Conservation (phyloP, 2,329 filamentous ascomycete genomes). For the Sordariomycetes sp. region DNA sequence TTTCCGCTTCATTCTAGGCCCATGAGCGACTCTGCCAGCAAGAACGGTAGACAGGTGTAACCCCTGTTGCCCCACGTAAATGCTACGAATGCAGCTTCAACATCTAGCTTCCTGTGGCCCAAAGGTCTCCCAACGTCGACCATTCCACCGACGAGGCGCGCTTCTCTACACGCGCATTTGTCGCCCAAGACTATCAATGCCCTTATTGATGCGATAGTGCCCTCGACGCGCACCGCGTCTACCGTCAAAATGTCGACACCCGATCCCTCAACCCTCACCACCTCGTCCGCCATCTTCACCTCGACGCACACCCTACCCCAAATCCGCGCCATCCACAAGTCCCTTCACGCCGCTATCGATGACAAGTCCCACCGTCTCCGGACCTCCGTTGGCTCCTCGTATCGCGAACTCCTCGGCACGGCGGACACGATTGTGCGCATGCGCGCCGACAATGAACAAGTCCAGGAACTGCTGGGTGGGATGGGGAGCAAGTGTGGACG, state of each 20-base stretch:
- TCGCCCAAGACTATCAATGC: too few species aligned
- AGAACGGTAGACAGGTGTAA: neutral
- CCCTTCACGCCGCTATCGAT: conserved; percentile 48
- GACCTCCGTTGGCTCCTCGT: conserved; percentile 57
- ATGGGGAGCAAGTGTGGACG: conserved; percentile 75
- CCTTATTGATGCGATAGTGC: too few species aligned
- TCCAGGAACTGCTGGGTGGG: conserved; percentile 60
- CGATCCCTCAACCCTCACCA: conserved; percentile 38
- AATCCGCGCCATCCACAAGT: conserved; percentile 53
- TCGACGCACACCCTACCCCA: conserved; percentile 50
- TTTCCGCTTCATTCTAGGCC: too few species aligned
- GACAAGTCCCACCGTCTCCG: conserved; percentile 54
- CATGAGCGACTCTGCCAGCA: too few species aligned
- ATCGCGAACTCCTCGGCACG: conserved; percentile 83
- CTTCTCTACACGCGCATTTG: too few species aligned
- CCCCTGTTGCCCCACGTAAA: conserved; percentile 1
- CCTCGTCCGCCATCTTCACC: conserved; percentile 46
- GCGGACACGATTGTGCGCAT: conserved; percentile 91
- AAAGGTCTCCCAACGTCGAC: too few species aligned
- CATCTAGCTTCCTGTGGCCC: too few species aligned
- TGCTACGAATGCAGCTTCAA: too few species aligned
- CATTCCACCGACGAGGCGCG: too few species aligned
- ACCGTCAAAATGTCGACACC: conserved; percentile 33
- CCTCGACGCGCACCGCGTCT: too few species aligned
- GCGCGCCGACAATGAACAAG: conserved; percentile 66